Evolutionary conservation across 1,284 basidiomycete species (phyloP), one percentile per base, ranked within the genome.

Genomic region (Papiliotrema terrestris): DNA sequence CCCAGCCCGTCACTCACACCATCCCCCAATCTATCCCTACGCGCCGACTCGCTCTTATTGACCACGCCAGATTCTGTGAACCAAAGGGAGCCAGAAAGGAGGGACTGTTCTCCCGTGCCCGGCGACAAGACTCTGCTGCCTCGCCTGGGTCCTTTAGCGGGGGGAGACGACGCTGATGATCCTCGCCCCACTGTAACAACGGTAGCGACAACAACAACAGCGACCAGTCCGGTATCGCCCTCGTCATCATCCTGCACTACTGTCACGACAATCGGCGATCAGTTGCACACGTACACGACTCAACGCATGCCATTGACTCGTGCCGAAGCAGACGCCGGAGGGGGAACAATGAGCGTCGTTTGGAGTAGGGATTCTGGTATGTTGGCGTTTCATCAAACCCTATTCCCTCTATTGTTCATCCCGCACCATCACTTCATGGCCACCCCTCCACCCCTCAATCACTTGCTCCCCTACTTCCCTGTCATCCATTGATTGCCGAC

Each of bases 31-130:
- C 13, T 19, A 22, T 45, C 44, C 35, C 19, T 20, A 11, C 29
- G 29, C 14, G 15, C n/a, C 8, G 43, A 45, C 19, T 36, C 51
- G 42, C 51, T 39, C 8, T 25, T 52, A 17, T 43, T 52, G 15
- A 23, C 44, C 44, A 52, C 51, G n/a, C 51, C 51, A 6, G n/a
- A 37, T 20, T 52, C 49, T 32, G 29, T 32, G 29, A 22, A 38
- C 51, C 22, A 41, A 39, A 5, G 20, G 17, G 39, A 41, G 6
- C 8, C 19, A 49, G 22, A 49, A n/a, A 25, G 48, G 22, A 11
- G 13, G 17, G 8, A 6, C 29, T 29, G 35, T 4, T 46, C 4
- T 17, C 6, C 20, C 39, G 20, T 17, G 4, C 39, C 15, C 5
- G 17, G 39, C 17, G 39, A 41, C 15, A 8, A 41, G 39, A 41